Conservation (phyloP, 805 yeast genomes). For the Kodamaea nitidulidarum region DNA sequence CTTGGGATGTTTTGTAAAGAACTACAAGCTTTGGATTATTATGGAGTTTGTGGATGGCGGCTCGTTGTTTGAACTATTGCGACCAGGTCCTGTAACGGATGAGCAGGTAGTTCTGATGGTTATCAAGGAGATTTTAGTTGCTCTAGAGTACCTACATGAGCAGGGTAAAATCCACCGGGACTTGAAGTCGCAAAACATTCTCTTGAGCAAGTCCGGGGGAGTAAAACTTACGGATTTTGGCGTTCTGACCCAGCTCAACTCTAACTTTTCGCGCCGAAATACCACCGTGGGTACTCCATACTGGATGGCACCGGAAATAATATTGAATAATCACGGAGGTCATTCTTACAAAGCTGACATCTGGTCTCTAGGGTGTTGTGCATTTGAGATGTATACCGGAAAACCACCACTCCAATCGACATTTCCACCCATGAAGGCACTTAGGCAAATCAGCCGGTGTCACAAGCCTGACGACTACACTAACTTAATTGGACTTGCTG, state of each 20-base stretch:
- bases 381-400: conserved; percentile 67
- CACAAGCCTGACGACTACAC: conserved; percentile 27
- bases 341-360: conserved; percentile 60
- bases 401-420: conserved; percentile 59
- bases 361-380: conserved; percentile 79
- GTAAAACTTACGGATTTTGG: conserved; percentile 46
- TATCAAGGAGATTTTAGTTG: conserved; percentile 52
- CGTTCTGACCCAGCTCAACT: conserved; percentile 40
- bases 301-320: conserved; percentile 65
- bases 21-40: conserved; percentile 69
- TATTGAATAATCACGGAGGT: conserved; percentile 55
- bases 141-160: conserved; percentile 61
- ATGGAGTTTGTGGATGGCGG: conserved; percentile 85
- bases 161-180: conserved; percentile 73
- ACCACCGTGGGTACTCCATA: conserved; percentile 56
- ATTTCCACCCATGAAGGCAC: conserved; percentile 42
- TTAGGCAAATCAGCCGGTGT: conserved; percentile 35
- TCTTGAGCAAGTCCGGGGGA: conserved; percentile 34
- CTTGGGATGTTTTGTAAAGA: conserved; percentile 67
- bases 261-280: conserved; percentile 40
- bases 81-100: conserved; percentile 58
- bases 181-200: conserved; percentile 40
- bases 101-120: conserved; percentile 47
- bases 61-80: conserved; percentile 60
- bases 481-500: conserved; percentile 23